Percentiles rank a stretch among this genome's conserved stretches.
These are phyloP conservation scores for Vicia faba DNA, from an alignment of 306 rosid species.

Conservation along the genomic window DNA sequence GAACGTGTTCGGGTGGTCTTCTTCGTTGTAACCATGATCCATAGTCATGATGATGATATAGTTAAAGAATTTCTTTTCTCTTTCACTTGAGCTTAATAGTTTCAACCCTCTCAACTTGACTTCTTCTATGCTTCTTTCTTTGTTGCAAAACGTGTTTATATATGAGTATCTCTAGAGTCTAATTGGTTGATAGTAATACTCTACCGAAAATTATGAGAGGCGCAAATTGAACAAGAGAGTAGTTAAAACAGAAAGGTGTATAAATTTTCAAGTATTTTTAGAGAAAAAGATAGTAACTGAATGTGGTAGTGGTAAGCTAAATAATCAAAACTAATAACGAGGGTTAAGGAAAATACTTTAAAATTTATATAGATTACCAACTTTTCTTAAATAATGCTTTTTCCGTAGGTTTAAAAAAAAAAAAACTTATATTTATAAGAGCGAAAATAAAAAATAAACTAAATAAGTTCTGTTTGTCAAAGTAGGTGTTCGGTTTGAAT, in stretches of 20 bases:
- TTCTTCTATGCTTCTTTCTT: neutral
- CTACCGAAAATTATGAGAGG: neutral
- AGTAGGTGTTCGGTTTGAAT: neutral
- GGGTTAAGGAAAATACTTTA: neutral
- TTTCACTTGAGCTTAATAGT: neutral
- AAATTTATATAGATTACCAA: neutral
- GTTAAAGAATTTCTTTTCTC: neutral
- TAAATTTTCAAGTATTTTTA: too few species aligned
- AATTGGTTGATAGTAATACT: neutral
- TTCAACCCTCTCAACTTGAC: neutral
- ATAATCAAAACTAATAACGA: neutral
- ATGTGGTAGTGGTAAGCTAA: neutral
- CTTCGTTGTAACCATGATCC: slow-evolving; percentile 15
- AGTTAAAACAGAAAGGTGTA: neutral
- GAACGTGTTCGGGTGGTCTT: neutral
- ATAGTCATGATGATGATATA: neutral
- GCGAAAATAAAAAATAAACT: neutral
- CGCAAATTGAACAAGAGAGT: neutral
- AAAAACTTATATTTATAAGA: neutral
- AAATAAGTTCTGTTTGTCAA: neutral
- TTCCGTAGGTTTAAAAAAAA: neutral
- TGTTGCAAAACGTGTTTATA: neutral
- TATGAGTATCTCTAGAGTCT: too few species aligned
- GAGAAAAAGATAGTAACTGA: neutral
- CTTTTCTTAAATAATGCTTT: neutral